Conservation (phyloP, 371 early-diverging fungal species). For the Haplosporangium sp. region DNA sequence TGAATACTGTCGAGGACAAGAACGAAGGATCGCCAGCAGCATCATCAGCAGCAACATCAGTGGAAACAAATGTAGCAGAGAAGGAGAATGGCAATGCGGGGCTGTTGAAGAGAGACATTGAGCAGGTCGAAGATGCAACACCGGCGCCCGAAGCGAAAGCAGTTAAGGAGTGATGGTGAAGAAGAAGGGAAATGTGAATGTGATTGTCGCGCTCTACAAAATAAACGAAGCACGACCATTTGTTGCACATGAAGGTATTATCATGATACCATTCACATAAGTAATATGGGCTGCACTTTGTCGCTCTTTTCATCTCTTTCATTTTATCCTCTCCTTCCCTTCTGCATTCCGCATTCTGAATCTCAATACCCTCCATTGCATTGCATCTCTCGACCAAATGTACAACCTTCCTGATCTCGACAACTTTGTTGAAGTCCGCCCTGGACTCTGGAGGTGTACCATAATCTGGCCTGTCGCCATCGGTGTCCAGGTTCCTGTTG, state of each 20-base stretch:
- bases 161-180: constrained; percentile 2
- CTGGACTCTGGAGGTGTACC: constrained; percentile 56
- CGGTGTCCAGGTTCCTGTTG: constrained; percentile 43
- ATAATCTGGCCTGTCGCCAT: constrained; percentile 45
- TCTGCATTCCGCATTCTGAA: too few relatives aligned
- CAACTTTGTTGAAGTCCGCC: constrained; percentile 53
- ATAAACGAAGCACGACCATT: too few relatives aligned
- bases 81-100: neutral
- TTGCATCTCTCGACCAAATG: constrained; percentile 9
- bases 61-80: neutral
- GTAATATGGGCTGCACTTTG: too few relatives aligned
- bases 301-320: neutral
- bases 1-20: constrained; percentile 35
- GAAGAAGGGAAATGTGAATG: neutral
- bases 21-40: neutral
- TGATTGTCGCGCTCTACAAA: too few relatives aligned
- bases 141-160: constrained; percentile 30
- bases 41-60: neutral
- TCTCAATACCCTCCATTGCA: neutral
- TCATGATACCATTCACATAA: too few relatives aligned
- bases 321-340: neutral
- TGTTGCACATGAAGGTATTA: too few relatives aligned
- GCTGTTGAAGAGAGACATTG: constrained; percentile 31
- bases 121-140: constrained; percentile 34
- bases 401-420: constrained; percentile 56